A percentile compares a stretch with the other conserved stretches of the same genome.
Evolutionary conservation across 208 protist genomes (phyloP).

Genomic region (Leishmania turanica): DNA sequence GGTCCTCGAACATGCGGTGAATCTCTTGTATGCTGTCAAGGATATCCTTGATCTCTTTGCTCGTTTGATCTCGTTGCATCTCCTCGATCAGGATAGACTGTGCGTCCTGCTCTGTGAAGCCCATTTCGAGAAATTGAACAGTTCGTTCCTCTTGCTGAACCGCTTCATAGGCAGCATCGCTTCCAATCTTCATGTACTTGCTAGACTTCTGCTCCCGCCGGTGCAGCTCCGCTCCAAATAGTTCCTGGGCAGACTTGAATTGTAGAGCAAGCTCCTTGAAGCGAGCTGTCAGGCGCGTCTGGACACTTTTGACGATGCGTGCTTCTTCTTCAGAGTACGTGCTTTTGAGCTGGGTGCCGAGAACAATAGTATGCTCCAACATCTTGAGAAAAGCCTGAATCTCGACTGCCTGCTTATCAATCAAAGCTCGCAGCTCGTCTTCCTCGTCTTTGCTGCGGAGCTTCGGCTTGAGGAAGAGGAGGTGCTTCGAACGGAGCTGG

Average conservation of each 20-base stretch:
- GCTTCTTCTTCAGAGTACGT: slow-evolving; percentile 53
- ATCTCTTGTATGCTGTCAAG: slow-evolving; percentile 85
- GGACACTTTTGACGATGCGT: slow-evolving; percentile 45
- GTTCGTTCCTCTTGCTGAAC: slow-evolving; percentile 65
- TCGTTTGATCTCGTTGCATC: slow-evolving; percentile 53
- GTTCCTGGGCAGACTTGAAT: slow-evolving; percentile 65
- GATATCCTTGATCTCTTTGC: slow-evolving; percentile 82
- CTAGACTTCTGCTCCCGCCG: slow-evolving; percentile 50
- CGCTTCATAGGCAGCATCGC: slow-evolving; percentile 49
- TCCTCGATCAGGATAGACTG: slow-evolving; percentile 75
- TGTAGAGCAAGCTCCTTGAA: slow-evolving; percentile 41
- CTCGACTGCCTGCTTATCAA: slow-evolving; percentile 45
- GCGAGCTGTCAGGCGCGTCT: slow-evolving; percentile 45
- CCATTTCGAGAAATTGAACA: slow-evolving; percentile 73
- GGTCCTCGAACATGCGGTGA: slow-evolving; percentile 83
- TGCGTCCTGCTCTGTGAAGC: slow-evolving; percentile 83
- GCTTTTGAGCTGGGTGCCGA: slow-evolving; percentile 42
- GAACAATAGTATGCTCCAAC: slow-evolving; percentile 70
- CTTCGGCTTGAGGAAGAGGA: slow-evolving; percentile 47
- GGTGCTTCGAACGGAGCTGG: slow-evolving; percentile 45
- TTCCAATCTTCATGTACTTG: slow-evolving; percentile 67
- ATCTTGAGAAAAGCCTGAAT: slow-evolving; percentile 59
- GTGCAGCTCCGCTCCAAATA: slow-evolving; percentile 54
- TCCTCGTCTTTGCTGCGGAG: slow-evolving; percentile 67
- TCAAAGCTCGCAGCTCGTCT: slow-evolving; percentile 20